These are phyloP conservation scores for Pseudoneurospora amorphoporcata DNA, from an alignment of 495 filamentous ascomycete species.

Conservation along the genomic window DNA sequence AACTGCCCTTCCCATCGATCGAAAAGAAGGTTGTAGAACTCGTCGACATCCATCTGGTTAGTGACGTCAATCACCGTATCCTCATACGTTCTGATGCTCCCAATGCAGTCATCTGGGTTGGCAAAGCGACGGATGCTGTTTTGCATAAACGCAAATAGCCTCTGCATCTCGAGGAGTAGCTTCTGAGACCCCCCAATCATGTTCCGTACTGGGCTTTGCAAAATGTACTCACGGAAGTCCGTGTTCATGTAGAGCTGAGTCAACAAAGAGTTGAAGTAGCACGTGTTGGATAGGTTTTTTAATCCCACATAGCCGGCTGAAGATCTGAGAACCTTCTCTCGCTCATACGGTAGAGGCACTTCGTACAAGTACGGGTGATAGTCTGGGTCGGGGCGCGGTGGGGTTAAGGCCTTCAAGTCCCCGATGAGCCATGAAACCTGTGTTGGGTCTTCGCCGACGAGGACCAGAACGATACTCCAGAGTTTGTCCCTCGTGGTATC, in stretches of 20 bases:
- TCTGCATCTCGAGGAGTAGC: conserved; percentile 67
- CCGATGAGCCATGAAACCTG: conserved; percentile 42
- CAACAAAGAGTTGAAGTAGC: conserved; percentile 92
- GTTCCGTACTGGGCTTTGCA: conserved; percentile 48
- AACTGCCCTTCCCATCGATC: conserved; percentile 87
- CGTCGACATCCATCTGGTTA: conserved; percentile 95
- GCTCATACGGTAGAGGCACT: conserved; percentile 49
- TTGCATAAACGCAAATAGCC: conserved; percentile 79
- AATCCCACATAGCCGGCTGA: conserved; percentile 73
- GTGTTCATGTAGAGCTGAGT: conserved; percentile 97
- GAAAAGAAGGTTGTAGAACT: conserved; percentile 91
- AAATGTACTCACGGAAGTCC: conserved; percentile 75
- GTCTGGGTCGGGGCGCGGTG: conserved; percentile 23
- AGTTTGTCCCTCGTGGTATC: conserved; percentile 52
- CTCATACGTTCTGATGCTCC: conserved; percentile 71
- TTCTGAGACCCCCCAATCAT: conserved; percentile 42
- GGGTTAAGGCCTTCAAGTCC: conserved; percentile 41
- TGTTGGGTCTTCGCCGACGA: conserved; percentile 44
- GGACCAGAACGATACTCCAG: conserved; percentile 48
- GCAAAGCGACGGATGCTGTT: conserved; percentile 60
- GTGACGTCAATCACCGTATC: conserved; percentile 75
- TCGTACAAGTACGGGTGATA: conserved; percentile 40
- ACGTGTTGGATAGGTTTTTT: conserved; percentile 87
- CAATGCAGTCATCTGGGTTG: conserved; percentile 63
- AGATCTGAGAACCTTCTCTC: conserved; percentile 59